phyloP scores from a whole-genome alignment of 1,284 basidiomycete species.

The Irpex sp. region DNA sequence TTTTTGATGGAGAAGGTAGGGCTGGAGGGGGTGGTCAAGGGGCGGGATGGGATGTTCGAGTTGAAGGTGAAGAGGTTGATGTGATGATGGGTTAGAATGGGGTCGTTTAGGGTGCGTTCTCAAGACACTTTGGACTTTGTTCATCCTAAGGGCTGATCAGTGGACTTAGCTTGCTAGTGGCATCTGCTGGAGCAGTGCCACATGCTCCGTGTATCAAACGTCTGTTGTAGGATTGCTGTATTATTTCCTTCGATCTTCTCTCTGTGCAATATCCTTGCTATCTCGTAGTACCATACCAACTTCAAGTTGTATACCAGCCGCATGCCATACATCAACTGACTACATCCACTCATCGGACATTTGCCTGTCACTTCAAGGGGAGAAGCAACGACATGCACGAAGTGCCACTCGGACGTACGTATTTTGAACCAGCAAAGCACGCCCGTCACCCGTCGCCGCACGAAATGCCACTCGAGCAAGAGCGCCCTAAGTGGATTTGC shows the following conservation, averaged over 20 bases:
- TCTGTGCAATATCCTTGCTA: neutral
- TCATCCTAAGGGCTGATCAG: too few relatives aligned
- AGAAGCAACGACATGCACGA: neutral
- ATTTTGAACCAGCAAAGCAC: too few relatives aligned
- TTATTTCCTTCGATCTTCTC: neutral
- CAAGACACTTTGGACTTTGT: too few relatives aligned
- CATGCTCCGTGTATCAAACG: neutral
- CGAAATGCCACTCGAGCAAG: too few relatives aligned
- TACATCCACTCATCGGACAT: neutral
- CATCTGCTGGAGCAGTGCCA: neutral
- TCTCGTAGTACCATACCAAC: neutral
- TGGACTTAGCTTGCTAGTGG: too few relatives aligned
- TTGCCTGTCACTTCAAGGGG: neutral
- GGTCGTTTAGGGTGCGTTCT: too few relatives aligned
- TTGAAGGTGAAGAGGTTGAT: conserved; percentile 25
- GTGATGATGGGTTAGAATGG: neutral
- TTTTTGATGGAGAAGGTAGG: conserved; percentile 28
- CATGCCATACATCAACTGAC: neutral
- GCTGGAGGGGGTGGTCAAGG: conserved; percentile 27
- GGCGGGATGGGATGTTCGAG: conserved; percentile 29
- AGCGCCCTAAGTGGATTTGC: too few relatives aligned
- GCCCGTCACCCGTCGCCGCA: too few relatives aligned
- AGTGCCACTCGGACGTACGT: neutral
- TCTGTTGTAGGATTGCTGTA: neutral
- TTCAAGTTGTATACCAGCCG: neutral